Percentiles rank a stretch among this genome's conserved stretches.
Evolutionary conservation across 768 basidiomycete species (phyloP).

Genomic region (Collybiopsis luxurians): DNA sequence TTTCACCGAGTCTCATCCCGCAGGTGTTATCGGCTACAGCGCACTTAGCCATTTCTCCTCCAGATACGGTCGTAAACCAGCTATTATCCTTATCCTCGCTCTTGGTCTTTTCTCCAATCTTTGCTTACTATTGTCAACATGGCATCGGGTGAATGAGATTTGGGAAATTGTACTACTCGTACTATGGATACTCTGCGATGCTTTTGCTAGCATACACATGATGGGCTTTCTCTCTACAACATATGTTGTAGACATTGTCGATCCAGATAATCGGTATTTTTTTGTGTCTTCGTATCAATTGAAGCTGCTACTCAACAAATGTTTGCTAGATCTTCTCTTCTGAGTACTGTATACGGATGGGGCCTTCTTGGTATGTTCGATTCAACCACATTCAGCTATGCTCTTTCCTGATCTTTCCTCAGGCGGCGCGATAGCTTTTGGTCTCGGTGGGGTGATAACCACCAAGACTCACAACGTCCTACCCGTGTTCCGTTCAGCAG

Average conservation of each 20-base stretch:
- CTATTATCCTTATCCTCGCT: background rate
- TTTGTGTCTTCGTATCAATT: background rate
- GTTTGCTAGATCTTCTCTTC: slow-evolving; percentile 18
- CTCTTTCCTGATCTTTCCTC: background rate
- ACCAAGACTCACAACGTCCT: slow-evolving; percentile 19
- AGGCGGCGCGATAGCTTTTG: slow-evolving; percentile 25
- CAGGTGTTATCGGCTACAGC: slow-evolving; percentile 23
- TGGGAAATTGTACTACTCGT: slow-evolving; percentile 13
- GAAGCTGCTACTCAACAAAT: background rate
- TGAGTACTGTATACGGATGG: slow-evolving; percentile 28
- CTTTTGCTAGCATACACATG: slow-evolving; percentile 10
- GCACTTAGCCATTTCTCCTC: slow-evolving; percentile 21
- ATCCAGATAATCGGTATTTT: slow-evolving; percentile 21
- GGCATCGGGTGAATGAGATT: background rate
- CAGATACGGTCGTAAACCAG: slow-evolving; percentile 22
- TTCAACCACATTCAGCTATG: background rate
- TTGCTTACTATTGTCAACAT: background rate
- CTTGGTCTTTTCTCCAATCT: background rate
- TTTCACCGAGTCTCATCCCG: background rate
- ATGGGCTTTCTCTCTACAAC: slow-evolving; percentile 20
- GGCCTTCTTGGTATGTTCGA: slow-evolving; percentile 18
- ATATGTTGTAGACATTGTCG: slow-evolving; percentile 26
- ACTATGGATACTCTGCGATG: slow-evolving; percentile 15
- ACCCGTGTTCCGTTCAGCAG: slow-evolving; percentile 19
- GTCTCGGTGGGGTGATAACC: slow-evolving; percentile 27